Conservation (phyloP, 2,329 filamentous ascomycete species). For the Hypoxylon sp. region DNA sequence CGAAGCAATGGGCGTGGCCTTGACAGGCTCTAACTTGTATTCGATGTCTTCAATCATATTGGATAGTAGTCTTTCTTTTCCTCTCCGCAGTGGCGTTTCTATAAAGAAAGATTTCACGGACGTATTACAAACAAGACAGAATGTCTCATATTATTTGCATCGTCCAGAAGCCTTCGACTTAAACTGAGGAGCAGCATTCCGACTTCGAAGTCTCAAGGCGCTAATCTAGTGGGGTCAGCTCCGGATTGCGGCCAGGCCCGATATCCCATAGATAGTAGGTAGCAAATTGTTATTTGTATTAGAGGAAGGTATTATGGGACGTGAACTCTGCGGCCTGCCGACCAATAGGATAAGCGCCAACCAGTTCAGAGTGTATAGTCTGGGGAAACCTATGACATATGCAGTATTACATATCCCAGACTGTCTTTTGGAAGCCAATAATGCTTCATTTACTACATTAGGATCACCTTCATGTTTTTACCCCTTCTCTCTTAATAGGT, state of each 20-base stretch:
- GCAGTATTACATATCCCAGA: constrained; percentile 5
- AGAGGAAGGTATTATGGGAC: too few species aligned
- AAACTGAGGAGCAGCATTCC: constrained; percentile 31
- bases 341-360: constrained; percentile 24
- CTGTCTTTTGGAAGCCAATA: not conserved
- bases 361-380: too few species aligned
- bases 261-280: constrained; percentile 4
- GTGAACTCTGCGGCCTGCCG: constrained; percentile 19
- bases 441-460: not conserved
- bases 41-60: constrained; percentile 60
- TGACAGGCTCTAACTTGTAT: constrained; percentile 70
- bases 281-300: constrained; percentile 1
- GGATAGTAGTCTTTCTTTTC: constrained; percentile 12
- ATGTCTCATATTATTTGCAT: constrained; percentile 6
- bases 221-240: constrained; percentile 38
- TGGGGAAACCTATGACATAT: constrained; percentile 31
- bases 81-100: constrained; percentile 10
- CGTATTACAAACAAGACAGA: constrained; percentile 13
- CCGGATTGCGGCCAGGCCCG: constrained; percentile 50
- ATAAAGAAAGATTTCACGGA: constrained; percentile 8
- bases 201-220: constrained; percentile 39
- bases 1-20: constrained; percentile 64
- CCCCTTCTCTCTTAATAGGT: not conserved
- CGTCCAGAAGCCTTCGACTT: constrained; percentile 11
- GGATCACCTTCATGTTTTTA: not conserved